A percentile compares a stretch with the other conserved stretches of the same genome.
These are phyloP conservation scores for Suhomyces faveliae DNA, from an alignment of 805 yeast genomes.

Conservation along the genomic window DNA sequence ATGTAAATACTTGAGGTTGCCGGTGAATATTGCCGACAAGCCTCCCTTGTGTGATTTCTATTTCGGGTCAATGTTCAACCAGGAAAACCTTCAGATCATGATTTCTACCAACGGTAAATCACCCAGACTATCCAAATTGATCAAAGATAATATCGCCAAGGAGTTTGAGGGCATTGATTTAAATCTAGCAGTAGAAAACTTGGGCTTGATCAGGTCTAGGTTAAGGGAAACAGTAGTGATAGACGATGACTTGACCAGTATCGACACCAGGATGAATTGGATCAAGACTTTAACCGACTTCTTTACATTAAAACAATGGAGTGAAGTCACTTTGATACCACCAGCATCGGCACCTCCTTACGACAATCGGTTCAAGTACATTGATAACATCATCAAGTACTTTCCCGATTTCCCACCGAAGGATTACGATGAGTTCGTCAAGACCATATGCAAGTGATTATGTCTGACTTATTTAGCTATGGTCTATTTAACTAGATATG, in stretches of 20 bases:
- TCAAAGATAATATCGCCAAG: conserved; percentile 54
- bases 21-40: conserved; percentile 80
- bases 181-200: conserved; percentile 57
- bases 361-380: conserved; percentile 17
- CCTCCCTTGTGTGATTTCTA: conserved; percentile 84
- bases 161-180: conserved; percentile 45
- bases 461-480: too few species aligned
- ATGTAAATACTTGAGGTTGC: conserved; percentile 45
- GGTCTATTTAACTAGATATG: too few species aligned
- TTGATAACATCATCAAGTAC: conserved; percentile 41
- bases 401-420: conserved; percentile 54
- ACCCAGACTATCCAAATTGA: conserved; percentile 64
- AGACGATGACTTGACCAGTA: conserved; percentile 46
- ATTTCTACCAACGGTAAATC: conserved; percentile 81
- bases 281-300: conserved; percentile 63
- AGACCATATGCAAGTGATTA: conserved; percentile 1
- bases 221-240: conserved; percentile 45
- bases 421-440: conserved; percentile 15
- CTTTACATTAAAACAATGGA: conserved; percentile 59
- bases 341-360: conserved; percentile 17
- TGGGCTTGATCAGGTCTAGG: conserved; percentile 53
- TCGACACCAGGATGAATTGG: conserved; percentile 69
- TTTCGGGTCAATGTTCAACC: conserved; percentile 74
- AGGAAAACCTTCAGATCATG: conserved; percentile 75
- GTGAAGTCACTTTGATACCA: conserved; percentile 37